Conservation (phyloP, 768 basidiomycete species). For the Collybia sordida region DNA sequence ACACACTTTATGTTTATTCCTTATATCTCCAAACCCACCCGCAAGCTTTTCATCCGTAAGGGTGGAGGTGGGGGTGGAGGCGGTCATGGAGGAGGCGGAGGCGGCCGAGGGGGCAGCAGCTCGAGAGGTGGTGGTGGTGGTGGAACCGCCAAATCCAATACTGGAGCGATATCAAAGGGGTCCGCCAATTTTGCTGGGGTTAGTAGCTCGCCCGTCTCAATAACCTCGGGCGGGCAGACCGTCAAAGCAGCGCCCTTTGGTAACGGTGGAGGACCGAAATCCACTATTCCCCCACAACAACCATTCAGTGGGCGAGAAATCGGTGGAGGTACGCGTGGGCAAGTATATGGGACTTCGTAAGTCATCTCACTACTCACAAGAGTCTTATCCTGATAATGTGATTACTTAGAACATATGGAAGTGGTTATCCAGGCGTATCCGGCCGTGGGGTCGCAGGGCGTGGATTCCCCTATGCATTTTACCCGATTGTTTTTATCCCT, state of each 20-base stretch:
- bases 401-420: slow-evolving; percentile 37
- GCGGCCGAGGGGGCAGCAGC: background rate
- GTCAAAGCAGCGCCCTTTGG: slow-evolving; percentile 6
- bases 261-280: slow-evolving; percentile 3
- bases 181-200: background rate
- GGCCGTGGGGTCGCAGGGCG: slow-evolving; percentile 40
- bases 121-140: background rate
- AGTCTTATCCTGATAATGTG: background rate
- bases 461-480: slow-evolving; percentile 56
- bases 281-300: slow-evolving; percentile 7
- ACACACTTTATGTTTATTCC: slow-evolving; percentile 6
- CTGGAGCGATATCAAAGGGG: slow-evolving; percentile 1
- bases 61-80: slow-evolving; percentile 9
- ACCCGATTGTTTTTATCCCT: slow-evolving; percentile 50
- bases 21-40: background rate
- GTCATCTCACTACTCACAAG: background rate
- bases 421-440: slow-evolving; percentile 48
- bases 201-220: background rate
- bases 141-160: background rate
- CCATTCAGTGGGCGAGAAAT: slow-evolving; percentile 11
- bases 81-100: background rate
- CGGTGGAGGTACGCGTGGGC: slow-evolving; percentile 10
- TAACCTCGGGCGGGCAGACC: slow-evolving; percentile 1
- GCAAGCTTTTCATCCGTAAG: slow-evolving; percentile 9
- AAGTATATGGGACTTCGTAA: slow-evolving; percentile 11